Evolutionary conservation across 176 grass and related monocot genomes (phyloP), one percentile per base, ranked within the genome.

Genomic region (Aechmea fasciata): DNA sequence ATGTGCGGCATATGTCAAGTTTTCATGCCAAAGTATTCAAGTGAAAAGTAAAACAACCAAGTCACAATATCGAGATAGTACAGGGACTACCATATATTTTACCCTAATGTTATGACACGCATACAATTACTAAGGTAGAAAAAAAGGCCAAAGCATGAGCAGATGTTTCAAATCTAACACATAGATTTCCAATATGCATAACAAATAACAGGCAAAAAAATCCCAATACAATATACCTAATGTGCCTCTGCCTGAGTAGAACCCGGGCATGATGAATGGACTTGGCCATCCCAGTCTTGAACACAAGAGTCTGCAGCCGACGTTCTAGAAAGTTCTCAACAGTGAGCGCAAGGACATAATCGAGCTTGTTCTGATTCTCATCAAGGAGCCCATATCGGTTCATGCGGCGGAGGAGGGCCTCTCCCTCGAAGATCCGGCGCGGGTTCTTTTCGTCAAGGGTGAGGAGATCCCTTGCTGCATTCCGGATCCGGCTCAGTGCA

Each of bases 221-320:
- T 9, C 55, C 20, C 6, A 10, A 61, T 10, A 65, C 12, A 75
- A 23, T 64, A 47, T 13, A 89, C 86, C 86, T 89, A 49, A 89
- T 89, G 52, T 89, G 86, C 10, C 71, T 78, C 24, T 89, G 86
- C 79, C 82, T 89, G 75, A 85, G 85, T 20, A 89, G 75, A 47
- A 89, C 82, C 71, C 86, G 77, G 20, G 86, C 86, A 89, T 89
- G 86, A 69, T 89, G 86, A 63, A 89, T 82, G 9, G 82, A 89
- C 71, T 89, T 89, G 0, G 86, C 86, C 86, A 89, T 85, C 72
- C 86, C 86, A 72, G 77, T 81, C 78, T 89, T 89, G 75, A 89
- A 89, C 69, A 85, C 82, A 0, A 85, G 79, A 50, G 86, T 89
- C 82, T 89, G 68, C 28, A 89, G 86, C 59, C 75, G 75, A 18